Base-by-base conservation (phyloP, 148 eudicot genomes). In the Hydrangea macrophylla region DNA sequence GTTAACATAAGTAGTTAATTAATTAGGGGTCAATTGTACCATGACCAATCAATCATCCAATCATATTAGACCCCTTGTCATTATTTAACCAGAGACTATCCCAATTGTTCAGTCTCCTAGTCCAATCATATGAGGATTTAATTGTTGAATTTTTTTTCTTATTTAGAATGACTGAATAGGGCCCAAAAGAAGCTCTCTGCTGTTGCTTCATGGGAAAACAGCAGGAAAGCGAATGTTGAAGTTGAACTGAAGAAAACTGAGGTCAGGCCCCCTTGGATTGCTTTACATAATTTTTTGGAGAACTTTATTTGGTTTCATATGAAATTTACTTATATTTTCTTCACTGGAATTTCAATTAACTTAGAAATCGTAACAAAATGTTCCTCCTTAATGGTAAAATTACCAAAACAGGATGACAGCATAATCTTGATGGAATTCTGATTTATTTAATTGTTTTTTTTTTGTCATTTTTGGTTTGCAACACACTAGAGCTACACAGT, bases 191-290 rank as follows among this genome's bases (percentile, higher is more conserved):
- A 85, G 71, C 71, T 80, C 11, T 36, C 92, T 24, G 78, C 68
- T 5, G 79, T 92, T 23, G 74, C 78, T 62, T 62, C 96, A 5
- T 92, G 96, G 96, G 97, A 92, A 64, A 82, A 72, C 80, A 80
- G 70, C 79, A 87, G 87, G 78, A 89, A 79, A 70, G 92, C 92
- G 7, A 62, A 76, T 40, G 33, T 89, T 18, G 96, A 92, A 56
- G 84, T 84, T 50, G 68, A 89, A 64, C 67, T 89, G 67, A 85
- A 62, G 75, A 79, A 70, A 55, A 72, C 74, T 13, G 96, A 89
- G 97, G 95, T 92, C 44, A 40, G 36, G 22, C 20, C 45, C n/a
- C 24, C 4, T 31, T 15, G 13, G 7, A 42, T 64, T 23, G 4
- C 44, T 60, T 30, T 6, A 42, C 26, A 30, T 25, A 7, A 7